A percentile compares a stretch with the other conserved stretches of the same genome.
phyloP scores from a whole-genome alignment of 805 yeast species.

The Cyberlindnera mississippiensis region DNA sequence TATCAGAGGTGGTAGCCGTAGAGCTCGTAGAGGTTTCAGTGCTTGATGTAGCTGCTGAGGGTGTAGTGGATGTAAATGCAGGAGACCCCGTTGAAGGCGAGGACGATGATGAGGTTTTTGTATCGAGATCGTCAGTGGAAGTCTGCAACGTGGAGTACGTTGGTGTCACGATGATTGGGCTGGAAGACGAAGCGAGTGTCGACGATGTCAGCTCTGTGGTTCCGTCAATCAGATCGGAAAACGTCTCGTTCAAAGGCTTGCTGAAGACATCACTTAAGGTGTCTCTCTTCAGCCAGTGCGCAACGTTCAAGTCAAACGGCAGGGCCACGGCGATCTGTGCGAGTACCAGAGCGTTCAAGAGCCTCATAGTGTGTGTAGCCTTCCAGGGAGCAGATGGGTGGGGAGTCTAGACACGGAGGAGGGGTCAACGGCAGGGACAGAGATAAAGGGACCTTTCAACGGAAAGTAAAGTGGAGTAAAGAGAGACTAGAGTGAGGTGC shows the following conservation, averaged over 20 bases:
- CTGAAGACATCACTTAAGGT: not conserved
- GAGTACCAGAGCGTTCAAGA: conserved; percentile 9
- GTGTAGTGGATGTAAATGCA: no score
- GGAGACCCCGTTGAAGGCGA: no score
- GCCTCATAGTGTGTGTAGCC: conserved; percentile 11
- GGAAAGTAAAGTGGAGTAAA: conserved; percentile 4
- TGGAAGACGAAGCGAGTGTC: not conserved
- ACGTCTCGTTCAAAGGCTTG: not conserved
- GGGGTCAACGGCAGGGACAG: not conserved
- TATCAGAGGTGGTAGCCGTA: no score
- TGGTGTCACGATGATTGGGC: not conserved
- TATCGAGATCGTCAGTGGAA: not conserved
- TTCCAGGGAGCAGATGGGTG: not conserved
- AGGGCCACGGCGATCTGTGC: conserved; percentile 16
- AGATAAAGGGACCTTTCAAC: conserved; percentile 4
- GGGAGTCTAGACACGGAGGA: not conserved
- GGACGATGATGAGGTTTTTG: not conserved
- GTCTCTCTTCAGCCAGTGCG: conserved; percentile 10
- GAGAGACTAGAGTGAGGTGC: conserved; percentile 15
- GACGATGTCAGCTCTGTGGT: not conserved
- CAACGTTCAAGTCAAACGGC: conserved; percentile 14
- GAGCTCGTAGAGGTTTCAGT: no score
- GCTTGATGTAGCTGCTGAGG: no score
- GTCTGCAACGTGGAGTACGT: not conserved
- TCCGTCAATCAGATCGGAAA: not conserved